Conservation (phyloP, 257 asterid genomes). For the Plantago ovata region DNA sequence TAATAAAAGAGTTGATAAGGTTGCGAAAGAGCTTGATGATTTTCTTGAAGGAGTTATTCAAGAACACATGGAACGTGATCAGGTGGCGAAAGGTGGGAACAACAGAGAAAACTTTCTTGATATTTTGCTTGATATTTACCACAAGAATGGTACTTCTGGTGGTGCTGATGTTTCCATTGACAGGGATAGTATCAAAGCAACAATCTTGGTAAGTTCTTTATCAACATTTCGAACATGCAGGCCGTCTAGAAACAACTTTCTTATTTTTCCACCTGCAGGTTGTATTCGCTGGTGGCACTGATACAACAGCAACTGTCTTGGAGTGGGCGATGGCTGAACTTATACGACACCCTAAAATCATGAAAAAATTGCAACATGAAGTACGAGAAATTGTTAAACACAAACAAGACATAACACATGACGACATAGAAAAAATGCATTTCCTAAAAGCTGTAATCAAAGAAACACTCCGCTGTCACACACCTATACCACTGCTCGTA, state of each 20-base stretch:
- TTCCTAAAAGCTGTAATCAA: constrained; percentile 44
- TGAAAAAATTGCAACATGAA: constrained; percentile 29
- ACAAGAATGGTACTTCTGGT: too few relatives aligned
- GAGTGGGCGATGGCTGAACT: constrained; percentile 52
- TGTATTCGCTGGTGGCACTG: constrained; percentile 47
- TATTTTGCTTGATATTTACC: constrained; percentile 36
- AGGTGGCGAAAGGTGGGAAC: neutral
- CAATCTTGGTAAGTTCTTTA: constrained; percentile 31
- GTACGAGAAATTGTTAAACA: constrained; percentile 22
- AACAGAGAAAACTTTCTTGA: constrained; percentile 35
- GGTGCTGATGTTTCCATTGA: constrained; percentile 11
- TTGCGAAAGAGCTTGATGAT: constrained; percentile 29
- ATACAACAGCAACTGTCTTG: constrained; percentile 27
- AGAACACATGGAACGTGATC: constrained; percentile 20
- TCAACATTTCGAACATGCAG: too few relatives aligned
- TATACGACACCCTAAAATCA: constrained; percentile 26
- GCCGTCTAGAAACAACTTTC: neutral
- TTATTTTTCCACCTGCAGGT: constrained; percentile 23
- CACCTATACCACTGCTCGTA: constrained; percentile 38
- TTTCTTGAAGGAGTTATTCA: constrained; percentile 32
- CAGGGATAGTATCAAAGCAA: constrained; percentile 30
- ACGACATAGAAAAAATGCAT: constrained; percentile 32
- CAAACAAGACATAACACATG: constrained; percentile 27
- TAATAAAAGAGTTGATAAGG: constrained; percentile 24
- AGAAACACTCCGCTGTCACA: constrained; percentile 37